Base-by-base conservation (phyloP, 352 stramenopile genomes). In the Phytophthora tentaculata region DNA sequence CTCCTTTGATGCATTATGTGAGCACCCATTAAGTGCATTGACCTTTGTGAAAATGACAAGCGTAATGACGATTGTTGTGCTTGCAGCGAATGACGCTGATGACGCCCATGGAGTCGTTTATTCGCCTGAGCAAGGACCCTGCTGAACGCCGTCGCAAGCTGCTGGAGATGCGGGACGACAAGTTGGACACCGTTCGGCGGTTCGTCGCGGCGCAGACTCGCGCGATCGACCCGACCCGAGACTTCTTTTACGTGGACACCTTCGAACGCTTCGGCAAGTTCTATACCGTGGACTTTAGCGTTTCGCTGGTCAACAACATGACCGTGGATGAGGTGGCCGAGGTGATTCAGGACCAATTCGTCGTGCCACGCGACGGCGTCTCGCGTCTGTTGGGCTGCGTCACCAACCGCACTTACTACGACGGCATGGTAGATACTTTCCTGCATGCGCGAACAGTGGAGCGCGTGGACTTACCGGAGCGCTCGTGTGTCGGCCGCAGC, bases 241-340 rank as follows among this genome's bases (percentile, higher is more conserved):
- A 87, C 54, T 90, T 87, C 43, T 88, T 88, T 52, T 87, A 87
- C 66, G 56, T 90, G 13, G 81, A 90, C 52, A 86, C 76, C 9
- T 90, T 90, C 48, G 79, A 86, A 45, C 74, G 79, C 26, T 90
- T 90, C 41, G 80, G 81, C 56, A 90, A 90, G 54, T 84, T 83
- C 48, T 88, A 86, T 74, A 88, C 81, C 1, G 78, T 90, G 50
- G 81, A 90, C 54, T 87, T 90, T 45, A 90, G 77, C 62, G 76
- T 88, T 35, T 84, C 77, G 24, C 73, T 88, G 28, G 61, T 89
- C 24, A 56, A 68, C 41, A 60, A 73, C 57, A 80, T 79, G 56
- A 82, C 67, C 0, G 70, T 88, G 28, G 64, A 63, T 2, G 76
- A 86, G 13, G 82, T 89, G 14, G 77, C 76, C 1, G 69, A 75